These are phyloP conservation scores for Litchi chinensis DNA, from an alignment of 345 rosid species.

Conservation along the genomic window DNA sequence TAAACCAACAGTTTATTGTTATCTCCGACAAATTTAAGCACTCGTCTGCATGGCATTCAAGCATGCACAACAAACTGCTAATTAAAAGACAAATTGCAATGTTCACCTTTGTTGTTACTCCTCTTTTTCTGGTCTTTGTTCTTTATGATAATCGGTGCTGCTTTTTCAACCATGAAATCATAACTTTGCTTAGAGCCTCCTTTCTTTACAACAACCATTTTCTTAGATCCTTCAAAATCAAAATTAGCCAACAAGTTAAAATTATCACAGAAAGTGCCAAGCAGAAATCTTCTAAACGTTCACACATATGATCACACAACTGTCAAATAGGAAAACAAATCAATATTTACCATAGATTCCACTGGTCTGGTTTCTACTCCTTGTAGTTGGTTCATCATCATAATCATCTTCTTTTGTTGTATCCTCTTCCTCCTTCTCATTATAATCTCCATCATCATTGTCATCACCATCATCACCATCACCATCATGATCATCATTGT, in stretches of 20 bases:
- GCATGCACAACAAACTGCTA: no score
- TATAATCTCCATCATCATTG: neutral
- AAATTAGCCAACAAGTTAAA: neutral
- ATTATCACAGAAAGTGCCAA: no score
- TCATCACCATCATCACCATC: neutral
- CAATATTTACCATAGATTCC: neutral
- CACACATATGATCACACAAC: neutral
- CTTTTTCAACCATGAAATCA: neutral
- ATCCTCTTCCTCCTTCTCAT: slow-evolving; percentile 2
- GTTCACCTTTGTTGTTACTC: neutral
- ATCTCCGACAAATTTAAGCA: no score
- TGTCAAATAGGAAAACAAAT: neutral
- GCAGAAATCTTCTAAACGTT: neutral
- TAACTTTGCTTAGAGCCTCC: neutral
- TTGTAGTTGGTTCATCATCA: neutral
- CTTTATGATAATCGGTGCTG: neutral
- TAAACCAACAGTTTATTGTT: no score
- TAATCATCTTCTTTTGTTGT: neutral
- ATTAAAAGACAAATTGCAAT: neutral
- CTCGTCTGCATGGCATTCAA: no score
- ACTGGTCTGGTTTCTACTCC: neutral
- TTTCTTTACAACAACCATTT: neutral
- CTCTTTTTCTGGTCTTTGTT: no score
- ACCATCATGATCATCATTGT: neutral
- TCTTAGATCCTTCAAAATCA: slow-evolving; percentile 7